Percentiles rank a stretch among this genome's conserved stretches.
These are phyloP conservation scores for Tillandsia leiboldiana DNA, from an alignment of 176 grass and related monocot genomes.

Conservation along the genomic window DNA sequence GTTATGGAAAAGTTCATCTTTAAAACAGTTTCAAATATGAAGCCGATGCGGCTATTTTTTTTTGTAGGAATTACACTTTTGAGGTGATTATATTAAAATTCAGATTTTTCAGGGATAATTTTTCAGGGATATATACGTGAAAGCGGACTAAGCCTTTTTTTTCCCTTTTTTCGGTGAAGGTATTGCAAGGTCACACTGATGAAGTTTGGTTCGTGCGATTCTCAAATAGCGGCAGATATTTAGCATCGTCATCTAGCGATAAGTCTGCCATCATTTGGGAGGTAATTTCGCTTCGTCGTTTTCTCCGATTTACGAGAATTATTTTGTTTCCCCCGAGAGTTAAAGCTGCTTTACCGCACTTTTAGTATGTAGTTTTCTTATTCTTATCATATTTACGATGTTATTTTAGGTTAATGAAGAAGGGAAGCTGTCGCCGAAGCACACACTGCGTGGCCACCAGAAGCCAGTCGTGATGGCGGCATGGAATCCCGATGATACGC, in stretches of 20 bases:
- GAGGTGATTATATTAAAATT: no score
- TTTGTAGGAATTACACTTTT: no score
- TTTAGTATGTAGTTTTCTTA: no score
- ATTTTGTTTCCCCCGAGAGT: neutral
- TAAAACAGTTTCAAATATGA: no score
- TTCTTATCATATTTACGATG: neutral
- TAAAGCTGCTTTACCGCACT: no score
- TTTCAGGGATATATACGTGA: neutral
- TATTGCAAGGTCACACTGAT: slow-evolving; percentile 55
- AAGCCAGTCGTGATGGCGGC: slow-evolving; percentile 64
- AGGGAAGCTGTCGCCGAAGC: slow-evolving; percentile 52
- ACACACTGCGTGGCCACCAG: slow-evolving; percentile 58
- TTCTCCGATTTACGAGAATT: neutral
- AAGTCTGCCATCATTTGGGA: slow-evolving; percentile 90
- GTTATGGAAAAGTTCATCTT: no score
- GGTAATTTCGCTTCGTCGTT: slow-evolving; percentile 35
- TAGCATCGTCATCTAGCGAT: slow-evolving; percentile 83
- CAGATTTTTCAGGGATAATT: neutral
- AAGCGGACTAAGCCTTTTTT: neutral
- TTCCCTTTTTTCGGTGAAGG: slow-evolving; percentile 19
- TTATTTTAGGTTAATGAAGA: slow-evolving; percentile 56
- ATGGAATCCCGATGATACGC: slow-evolving; percentile 72
- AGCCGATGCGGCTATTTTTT: no score
- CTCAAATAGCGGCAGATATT: slow-evolving; percentile 76
- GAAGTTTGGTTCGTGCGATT: slow-evolving; percentile 98